A percentile compares a stretch with the other conserved stretches of the same genome.
phyloP scores from a whole-genome alignment of 345 rosid species.

The Eucalyptus pauciflora region DNA sequence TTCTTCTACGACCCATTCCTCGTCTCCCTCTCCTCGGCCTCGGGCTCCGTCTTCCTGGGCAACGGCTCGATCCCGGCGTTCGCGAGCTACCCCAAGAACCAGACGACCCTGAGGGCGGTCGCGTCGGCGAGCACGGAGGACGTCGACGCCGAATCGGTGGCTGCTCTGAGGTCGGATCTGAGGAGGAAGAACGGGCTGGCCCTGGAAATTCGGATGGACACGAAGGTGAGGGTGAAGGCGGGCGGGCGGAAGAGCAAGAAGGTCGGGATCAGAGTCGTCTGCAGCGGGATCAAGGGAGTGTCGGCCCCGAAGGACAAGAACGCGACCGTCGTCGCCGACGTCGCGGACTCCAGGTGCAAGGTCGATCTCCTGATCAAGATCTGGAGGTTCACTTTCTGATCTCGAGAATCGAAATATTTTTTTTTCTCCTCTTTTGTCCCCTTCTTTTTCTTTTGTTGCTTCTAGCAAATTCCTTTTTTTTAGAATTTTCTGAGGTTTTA shows the following conservation, averaged over 20 bases:
- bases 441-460: neutral
- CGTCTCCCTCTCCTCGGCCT: slow-evolving; percentile 20
- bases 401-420: neutral
- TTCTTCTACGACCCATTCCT: slow-evolving; percentile 59
- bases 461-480: neutral
- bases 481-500: neutral
- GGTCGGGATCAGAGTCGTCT: slow-evolving; percentile 64
- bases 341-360: slow-evolving; percentile 46
- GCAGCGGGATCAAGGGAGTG: slow-evolving; percentile 54
- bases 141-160: slow-evolving; percentile 58
- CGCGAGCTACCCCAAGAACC: slow-evolving; percentile 37
- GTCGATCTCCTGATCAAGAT: slow-evolving; percentile 82
- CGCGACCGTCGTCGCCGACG: slow-evolving; percentile 50
- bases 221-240: slow-evolving; percentile 47
- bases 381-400: slow-evolving; percentile 77
- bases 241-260: slow-evolving; percentile 59
- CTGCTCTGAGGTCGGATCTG: slow-evolving; percentile 64
- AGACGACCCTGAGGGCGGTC: slow-evolving; percentile 47
- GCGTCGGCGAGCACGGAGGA: slow-evolving; percentile 36
- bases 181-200: slow-evolving; percentile 31
- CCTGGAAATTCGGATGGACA: slow-evolving; percentile 47
- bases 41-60: slow-evolving; percentile 36
- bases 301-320: slow-evolving; percentile 62
- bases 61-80: slow-evolving; percentile 72
- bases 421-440: neutral